phyloP scores from a whole-genome alignment of 2,329 filamentous ascomycete species.

The Magnaporthiopsis rhizophila region DNA sequence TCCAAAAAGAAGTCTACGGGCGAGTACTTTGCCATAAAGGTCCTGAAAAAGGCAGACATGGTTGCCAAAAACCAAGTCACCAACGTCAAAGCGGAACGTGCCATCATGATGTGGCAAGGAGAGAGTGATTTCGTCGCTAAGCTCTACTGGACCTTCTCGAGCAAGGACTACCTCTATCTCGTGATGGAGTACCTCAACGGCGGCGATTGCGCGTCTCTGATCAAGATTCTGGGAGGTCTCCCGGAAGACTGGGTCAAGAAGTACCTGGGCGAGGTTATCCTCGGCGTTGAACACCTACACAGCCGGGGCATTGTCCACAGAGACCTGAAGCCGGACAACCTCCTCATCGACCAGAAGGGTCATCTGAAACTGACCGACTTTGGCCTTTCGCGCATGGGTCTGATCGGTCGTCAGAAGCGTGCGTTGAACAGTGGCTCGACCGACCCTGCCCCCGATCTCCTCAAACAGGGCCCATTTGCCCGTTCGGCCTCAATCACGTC shows the following conservation, averaged over 20 bases:
- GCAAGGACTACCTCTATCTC: constrained; percentile 96
- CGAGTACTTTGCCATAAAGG: constrained; percentile 98
- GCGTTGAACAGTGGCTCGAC: constrained; percentile 68
- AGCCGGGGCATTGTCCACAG: constrained; percentile 92
- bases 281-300: constrained; percentile 96
- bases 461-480: constrained; percentile 87
- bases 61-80: constrained; percentile 99
- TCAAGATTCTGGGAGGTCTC: constrained; percentile 86
- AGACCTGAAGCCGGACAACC: constrained; percentile 93
- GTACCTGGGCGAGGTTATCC: constrained; percentile 89
- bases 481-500: constrained; percentile 79
- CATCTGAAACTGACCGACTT: constrained; percentile 98
- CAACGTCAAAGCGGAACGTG: constrained; percentile 95
- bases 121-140: constrained; percentile 99
- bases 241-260: constrained; percentile 98
- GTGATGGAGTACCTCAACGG: constrained; percentile 99
- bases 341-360: constrained; percentile 93
- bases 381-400: constrained; percentile 91
- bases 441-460: constrained; percentile 83
- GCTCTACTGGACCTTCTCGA: constrained; percentile 98
- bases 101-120: constrained; percentile 99
- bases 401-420: constrained; percentile 93
- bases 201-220: constrained; percentile 90
- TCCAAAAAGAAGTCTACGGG: constrained; percentile 98
- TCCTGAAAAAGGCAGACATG: constrained; percentile 99